phyloP scores from a whole-genome alignment of 2,329 filamentous ascomycete species.

The Aureobasidium sp. region DNA sequence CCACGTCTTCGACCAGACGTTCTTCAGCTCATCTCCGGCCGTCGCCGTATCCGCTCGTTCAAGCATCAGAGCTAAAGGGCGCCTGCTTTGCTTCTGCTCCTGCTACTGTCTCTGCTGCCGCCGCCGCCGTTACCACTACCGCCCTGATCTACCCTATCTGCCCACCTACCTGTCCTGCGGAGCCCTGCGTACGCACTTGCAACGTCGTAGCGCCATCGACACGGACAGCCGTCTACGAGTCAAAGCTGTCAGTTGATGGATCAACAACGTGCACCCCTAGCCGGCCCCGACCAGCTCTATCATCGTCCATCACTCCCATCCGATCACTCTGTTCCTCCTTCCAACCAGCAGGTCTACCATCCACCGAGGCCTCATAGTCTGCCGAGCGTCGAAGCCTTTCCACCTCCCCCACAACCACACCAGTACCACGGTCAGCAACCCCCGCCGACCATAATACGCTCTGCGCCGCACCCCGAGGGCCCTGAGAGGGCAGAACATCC shows the following conservation, averaged over 20 bases:
- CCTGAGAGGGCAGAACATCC: constrained; percentile 23
- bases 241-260: constrained; percentile 2
- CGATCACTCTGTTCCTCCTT: not conserved
- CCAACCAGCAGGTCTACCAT: constrained; percentile 17
- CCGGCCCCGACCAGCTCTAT: constrained; percentile 14
- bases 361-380: constrained; percentile 16
- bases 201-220: constrained; percentile 13
- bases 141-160: not conserved
- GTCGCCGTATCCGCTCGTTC: not conserved
- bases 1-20: not conserved
- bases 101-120: not conserved
- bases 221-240: constrained; percentile 7
- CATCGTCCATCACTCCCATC: constrained; percentile 11
- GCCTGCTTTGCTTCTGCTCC: not conserved
- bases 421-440: constrained; percentile 18
- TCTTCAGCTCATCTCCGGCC: constrained; percentile 8
- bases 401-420: constrained; percentile 17
- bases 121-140: not conserved
- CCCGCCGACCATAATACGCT: constrained; percentile 15
- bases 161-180: not conserved
- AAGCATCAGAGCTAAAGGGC: not conserved
- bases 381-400: constrained; percentile 1
- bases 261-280: constrained; percentile 4
- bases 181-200: not conserved
- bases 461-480: constrained; percentile 20